phyloP scores from a whole-genome alignment of 805 yeast genomes.

The Candida taoyuanica region DNA sequence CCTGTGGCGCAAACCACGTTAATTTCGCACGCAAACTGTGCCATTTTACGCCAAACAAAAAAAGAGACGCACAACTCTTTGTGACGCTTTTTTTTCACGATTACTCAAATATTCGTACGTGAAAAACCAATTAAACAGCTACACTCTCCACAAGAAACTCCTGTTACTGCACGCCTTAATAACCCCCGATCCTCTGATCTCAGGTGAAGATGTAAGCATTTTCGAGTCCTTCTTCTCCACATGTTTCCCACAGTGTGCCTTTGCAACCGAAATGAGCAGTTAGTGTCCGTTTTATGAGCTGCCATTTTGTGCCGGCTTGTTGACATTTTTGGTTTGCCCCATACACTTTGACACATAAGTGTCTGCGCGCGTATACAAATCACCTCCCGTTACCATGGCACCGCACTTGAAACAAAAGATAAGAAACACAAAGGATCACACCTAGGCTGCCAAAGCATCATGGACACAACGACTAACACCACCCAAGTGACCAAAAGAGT shows the following conservation, averaged over 20 bases:
- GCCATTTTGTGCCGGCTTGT: not conserved
- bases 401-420: not conserved
- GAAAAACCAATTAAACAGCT: no score
- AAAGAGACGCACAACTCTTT: slow-evolving; percentile 14
- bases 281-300: not conserved
- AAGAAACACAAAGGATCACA: no score
- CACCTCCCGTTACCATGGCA: not conserved
- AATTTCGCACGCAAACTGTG: slow-evolving; percentile 13
- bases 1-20: not conserved
- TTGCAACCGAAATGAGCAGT: not conserved
- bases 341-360: slow-evolving; percentile 5
- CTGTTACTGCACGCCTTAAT: not conserved
- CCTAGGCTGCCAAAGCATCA: not conserved
- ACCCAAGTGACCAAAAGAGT: slow-evolving; percentile 13
- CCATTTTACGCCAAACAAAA: slow-evolving; percentile 7
- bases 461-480: slow-evolving; percentile 1
- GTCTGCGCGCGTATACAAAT: not conserved
- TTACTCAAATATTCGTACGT: slow-evolving; percentile 4
- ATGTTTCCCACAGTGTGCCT: not conserved
- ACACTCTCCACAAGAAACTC: slow-evolving; percentile 10
- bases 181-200: slow-evolving; percentile 11
- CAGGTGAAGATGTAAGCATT: slow-evolving; percentile 16
- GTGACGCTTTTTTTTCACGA: slow-evolving; percentile 12
- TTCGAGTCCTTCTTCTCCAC: not conserved
- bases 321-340: slow-evolving; percentile 1